Conservation (phyloP, 1,284 basidiomycete species). For the Melanopsichium pennsylvanicum region DNA sequence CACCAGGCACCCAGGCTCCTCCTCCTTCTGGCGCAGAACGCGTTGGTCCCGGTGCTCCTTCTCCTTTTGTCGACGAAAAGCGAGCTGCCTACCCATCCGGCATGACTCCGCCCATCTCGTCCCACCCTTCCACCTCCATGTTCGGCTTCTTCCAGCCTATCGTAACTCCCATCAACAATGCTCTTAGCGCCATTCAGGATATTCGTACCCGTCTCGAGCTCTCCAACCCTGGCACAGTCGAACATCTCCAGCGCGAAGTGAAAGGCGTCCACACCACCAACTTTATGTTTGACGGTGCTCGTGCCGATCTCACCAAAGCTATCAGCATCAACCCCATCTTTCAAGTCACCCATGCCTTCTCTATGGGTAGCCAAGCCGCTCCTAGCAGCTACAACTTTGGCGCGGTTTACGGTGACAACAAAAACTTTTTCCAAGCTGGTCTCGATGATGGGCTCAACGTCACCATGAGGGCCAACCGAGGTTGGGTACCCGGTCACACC, state of each 20-base stretch:
- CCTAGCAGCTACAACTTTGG: constrained; percentile 87
- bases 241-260: constrained; percentile 60
- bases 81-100: constrained; percentile 36
- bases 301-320: constrained; percentile 94
- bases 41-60: constrained; percentile 29
- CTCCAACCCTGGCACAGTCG: constrained; percentile 62
- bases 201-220: constrained; percentile 54
- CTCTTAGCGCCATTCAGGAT: constrained; percentile 39
- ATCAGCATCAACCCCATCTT: constrained; percentile 93
- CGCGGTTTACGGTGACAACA: constrained; percentile 86
- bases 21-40: constrained; percentile 43
- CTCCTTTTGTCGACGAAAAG: constrained; percentile 46
- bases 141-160: constrained; percentile 54
- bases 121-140: constrained; percentile 39
- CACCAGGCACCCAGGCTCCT: constrained; percentile 36
- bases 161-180: constrained; percentile 46
- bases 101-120: constrained; percentile 38
- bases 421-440: constrained; percentile 85
- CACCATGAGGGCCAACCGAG: constrained; percentile 87
- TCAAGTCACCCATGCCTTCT: constrained; percentile 97
- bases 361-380: constrained; percentile 72
- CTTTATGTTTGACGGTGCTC: constrained; percentile 94
- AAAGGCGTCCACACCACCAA: constrained; percentile 85
- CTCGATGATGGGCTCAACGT: constrained; percentile 92
- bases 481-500: constrained; percentile 80